These are phyloP conservation scores for Suillus lakei DNA, from an alignment of 768 basidiomycete species.

Conservation along the genomic window DNA sequence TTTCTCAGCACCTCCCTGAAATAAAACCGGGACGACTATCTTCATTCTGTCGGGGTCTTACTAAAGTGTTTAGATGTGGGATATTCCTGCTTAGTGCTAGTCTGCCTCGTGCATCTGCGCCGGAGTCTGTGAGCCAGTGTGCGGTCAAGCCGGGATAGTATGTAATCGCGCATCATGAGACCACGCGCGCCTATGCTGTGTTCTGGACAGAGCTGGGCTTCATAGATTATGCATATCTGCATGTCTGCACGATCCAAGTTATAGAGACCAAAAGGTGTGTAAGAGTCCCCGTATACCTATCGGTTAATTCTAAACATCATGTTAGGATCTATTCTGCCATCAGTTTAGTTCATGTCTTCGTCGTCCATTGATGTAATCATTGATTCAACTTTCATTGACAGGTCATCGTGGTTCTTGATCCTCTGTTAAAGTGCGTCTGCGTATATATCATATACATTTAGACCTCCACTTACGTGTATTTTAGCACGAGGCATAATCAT, in stretches of 20 bases:
- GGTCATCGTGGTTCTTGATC: too few relatives aligned
- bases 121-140: background rate
- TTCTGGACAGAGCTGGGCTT: background rate
- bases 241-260: conserved; percentile 80
- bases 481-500: too few relatives aligned
- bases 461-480: too few relatives aligned
- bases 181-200: background rate
- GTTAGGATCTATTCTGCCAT: background rate
- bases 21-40: too few relatives aligned
- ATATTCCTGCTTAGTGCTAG: background rate
- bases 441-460: too few relatives aligned
- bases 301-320: background rate
- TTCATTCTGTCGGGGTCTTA: too few relatives aligned
- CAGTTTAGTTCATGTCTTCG: background rate
- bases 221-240: conserved; percentile 60
- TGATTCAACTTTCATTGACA: too few relatives aligned
- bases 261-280: conserved; percentile 86
- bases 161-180: background rate
- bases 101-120: background rate
- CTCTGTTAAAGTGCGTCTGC: too few relatives aligned
- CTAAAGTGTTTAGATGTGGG: too few relatives aligned
- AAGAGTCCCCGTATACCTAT: conserved; percentile 44
- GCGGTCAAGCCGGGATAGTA: background rate
- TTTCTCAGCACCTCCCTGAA: too few relatives aligned
- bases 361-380: too few relatives aligned